Evolutionary conservation across 495 filamentous ascomycete species (phyloP), one percentile per base, ranked within the genome.

Genomic region (Annulohypoxylon nitens): DNA sequence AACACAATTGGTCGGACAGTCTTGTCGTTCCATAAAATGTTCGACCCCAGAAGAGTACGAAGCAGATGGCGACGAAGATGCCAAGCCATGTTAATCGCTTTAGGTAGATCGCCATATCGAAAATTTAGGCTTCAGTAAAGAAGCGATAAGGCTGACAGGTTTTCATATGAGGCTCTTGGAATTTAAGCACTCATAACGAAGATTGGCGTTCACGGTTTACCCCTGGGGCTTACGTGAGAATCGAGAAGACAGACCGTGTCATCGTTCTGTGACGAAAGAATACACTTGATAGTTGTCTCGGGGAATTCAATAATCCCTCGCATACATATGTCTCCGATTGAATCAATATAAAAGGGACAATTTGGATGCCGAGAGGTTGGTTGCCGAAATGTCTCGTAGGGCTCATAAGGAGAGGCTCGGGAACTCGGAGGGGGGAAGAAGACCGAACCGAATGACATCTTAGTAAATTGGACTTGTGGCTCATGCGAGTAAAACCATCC

Each of bases 51-150:
- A 75, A 70, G 43, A 75, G 67, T 2, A 43, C 53, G 25, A 75
- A 68, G 26, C 72, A 75, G 8, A 75, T 26, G 23, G 41, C 18
- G 18, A 70, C 67, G n/a, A 75, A 75, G 7, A 75, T 48, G 20
- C 63, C 67, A 7, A 75, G 72, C 72, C 72, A 75, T 26, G 43
- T 67, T 26, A 75, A 39, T 20, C 53, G 62, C 39, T 58, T 63
- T 11, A 70, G 41, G 50, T 70, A 20, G 30, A 67, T 61, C 3
- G 63, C 67, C 72, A 75, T 75, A 7, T 51, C 45, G 16, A 39
- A 16, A 6, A 30, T 2, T 67, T 33, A 54, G 4, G 23, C n/a
- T 14, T 58, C 3, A n/a, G 53, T 26, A 47, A 23, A 30, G 51
- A 30, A 54, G 11, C 25, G 39, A 26, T 23, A 10, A 57, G 26